Evolutionary conservation across 2,329 filamentous ascomycete genomes (phyloP), one percentile per base, ranked within the genome.

Genomic region (Xylaria sp.): DNA sequence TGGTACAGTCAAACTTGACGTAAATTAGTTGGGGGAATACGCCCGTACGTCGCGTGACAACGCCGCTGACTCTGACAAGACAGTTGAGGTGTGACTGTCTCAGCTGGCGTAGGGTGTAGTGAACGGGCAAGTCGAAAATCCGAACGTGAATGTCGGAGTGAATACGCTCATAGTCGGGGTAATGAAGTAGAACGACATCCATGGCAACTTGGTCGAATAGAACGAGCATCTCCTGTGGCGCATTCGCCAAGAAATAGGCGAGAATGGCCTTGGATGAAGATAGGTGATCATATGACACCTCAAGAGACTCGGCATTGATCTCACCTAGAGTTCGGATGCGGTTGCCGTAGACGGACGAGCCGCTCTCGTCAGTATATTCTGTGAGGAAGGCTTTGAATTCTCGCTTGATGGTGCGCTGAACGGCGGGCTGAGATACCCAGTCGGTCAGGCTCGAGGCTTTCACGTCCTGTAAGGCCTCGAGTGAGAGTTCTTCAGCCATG

Each of bases 21-120:
- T 98, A 98, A 81, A 98, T 98, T 69, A 99, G 85, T 82, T 99
- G 96, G 2, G 96, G 96, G 79, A 99, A 99, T 56, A 99, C 97
- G 64, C 96, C 96, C 30, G 91, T 97, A 73, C 96, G 89, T 71
- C 96, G 90, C 39, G 96, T 99, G 32, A 99, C 96, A 4, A 99
- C 96, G 73, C 96, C 96, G 74, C 92, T 94, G 63, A 99, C 96
- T 61, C 95, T 91, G 47, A 99, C 93, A 51, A 99, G 86, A 76
- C 94, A 97, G 85, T 99, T 99, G 68, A 99, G 87, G 78, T 99
- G 97, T 3, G 92, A 93, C 81, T 99, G 96, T 69, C 96, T 93
- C 53, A 99, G 87, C 79, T 99, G 94, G 58, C 96, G 93, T 57
- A 99, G 88, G 1, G 96, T 99, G 81, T 98, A 98, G 76, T 94